phyloP scores from a whole-genome alignment of 768 basidiomycete genomes.

The Rhodocollybia butyracea region DNA sequence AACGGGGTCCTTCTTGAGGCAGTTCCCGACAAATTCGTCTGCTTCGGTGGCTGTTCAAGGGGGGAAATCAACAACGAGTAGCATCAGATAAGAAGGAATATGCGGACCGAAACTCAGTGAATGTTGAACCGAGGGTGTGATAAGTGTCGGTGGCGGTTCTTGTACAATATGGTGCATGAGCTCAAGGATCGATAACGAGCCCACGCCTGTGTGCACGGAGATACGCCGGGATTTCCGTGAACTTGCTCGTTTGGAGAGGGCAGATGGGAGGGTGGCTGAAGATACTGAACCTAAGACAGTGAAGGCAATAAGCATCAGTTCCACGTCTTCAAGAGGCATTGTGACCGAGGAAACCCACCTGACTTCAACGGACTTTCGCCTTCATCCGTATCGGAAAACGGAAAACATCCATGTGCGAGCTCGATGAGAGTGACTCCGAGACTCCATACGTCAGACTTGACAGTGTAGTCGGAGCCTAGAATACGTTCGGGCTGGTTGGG shows the following conservation, averaged over 20 bases:
- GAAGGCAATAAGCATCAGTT: too few species aligned
- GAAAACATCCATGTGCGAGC: conserved; percentile 96
- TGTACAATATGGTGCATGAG: conserved; percentile 97
- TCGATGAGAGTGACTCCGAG: conserved; percentile 96
- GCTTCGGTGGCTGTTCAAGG: neutral
- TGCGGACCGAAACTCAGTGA: neutral
- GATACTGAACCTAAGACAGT: neutral
- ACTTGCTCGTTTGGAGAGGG: conserved; percentile 34
- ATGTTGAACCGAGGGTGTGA: neutral
- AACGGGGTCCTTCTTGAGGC: neutral
- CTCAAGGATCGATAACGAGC: conserved; percentile 98
- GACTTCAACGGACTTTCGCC: neutral
- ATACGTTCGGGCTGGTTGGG: conserved; percentile 92
- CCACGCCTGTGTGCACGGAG: conserved; percentile 87
- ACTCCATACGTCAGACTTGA: conserved; percentile 99
- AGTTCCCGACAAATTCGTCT: neutral
- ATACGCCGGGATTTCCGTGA: conserved; percentile 90
- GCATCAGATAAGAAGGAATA: neutral
- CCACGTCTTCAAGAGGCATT: neutral
- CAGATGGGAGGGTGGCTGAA: neutral
- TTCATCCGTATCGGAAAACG: conserved; percentile 70
- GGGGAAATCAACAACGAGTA: neutral
- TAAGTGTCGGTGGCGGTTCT: conserved; percentile 78
- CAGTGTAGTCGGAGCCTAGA: conserved; percentile 96
- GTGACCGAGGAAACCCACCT: neutral